phyloP scores from a whole-genome alignment of 1,284 basidiomycete genomes.

The Psilocybe mexicana region DNA sequence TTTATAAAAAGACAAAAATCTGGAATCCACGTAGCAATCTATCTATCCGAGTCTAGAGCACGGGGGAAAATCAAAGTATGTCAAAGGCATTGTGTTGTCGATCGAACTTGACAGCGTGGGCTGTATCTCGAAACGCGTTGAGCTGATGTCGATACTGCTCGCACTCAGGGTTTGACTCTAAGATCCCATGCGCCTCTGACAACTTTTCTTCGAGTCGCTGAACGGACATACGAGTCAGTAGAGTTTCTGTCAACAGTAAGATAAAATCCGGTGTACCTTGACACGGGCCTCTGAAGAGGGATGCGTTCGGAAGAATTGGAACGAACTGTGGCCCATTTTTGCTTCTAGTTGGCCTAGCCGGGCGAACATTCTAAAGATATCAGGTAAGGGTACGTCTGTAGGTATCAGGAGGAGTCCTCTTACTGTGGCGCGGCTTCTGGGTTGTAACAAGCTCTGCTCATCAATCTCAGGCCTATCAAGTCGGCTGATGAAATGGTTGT shows the following conservation, averaged over 20 bases:
- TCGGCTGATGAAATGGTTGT: constrained; percentile 52
- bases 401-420: constrained; percentile 21
- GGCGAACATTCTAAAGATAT: constrained; percentile 58
- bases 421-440: constrained; percentile 75
- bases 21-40: too few species aligned
- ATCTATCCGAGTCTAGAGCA: too few species aligned
- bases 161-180: constrained; percentile 50
- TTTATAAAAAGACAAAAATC: too few species aligned
- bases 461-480: constrained; percentile 71
- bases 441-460: constrained; percentile 81
- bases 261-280: constrained; percentile 42
- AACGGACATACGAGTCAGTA: too few species aligned
- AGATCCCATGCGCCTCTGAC: constrained; percentile 56
- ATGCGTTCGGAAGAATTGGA: constrained; percentile 74
- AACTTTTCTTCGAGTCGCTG: constrained; percentile 58
- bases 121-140: constrained; percentile 31
- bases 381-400: neutral
- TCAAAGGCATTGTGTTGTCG: constrained; percentile 3
- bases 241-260: constrained; percentile 14
- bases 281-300: constrained; percentile 72
- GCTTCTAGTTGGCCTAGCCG: constrained; percentile 59
- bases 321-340: constrained; percentile 23
- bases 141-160: constrained; percentile 34
- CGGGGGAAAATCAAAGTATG: neutral
- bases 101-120: constrained; percentile 17